Percentiles rank a stretch among this genome's conserved stretches.
These are phyloP conservation scores for Suillus decipiens DNA, from an alignment of 768 basidiomycete species.

Conservation along the genomic window DNA sequence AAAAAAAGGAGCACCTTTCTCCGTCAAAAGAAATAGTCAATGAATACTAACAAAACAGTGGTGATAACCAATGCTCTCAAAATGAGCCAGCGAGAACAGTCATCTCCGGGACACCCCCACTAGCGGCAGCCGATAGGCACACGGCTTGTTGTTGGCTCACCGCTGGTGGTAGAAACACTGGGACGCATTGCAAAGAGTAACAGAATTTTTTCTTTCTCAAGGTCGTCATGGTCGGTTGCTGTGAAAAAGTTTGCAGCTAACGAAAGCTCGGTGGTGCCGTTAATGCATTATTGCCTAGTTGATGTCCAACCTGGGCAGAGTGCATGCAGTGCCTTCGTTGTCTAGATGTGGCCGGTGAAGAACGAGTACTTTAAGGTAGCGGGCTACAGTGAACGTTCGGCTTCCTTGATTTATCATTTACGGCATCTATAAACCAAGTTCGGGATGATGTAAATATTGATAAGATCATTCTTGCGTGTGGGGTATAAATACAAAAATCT, in stretches of 20 bases:
- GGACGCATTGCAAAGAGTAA: neutral
- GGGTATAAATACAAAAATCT: conserved; percentile 10
- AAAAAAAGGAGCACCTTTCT: too few relatives aligned
- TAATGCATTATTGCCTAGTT: neutral
- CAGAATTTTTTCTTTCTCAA: neutral
- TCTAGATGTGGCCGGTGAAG: neutral
- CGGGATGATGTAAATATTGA: neutral
- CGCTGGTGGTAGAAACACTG: too few relatives aligned
- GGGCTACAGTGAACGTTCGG: too few relatives aligned
- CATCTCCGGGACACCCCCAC: too few relatives aligned
- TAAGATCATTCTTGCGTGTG: neutral
- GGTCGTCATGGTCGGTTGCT: neutral
- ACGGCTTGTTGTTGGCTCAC: too few relatives aligned
- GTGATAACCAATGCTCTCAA: too few relatives aligned
- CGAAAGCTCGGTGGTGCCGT: neutral
- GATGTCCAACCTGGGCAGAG: neutral
- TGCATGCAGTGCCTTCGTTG: neutral
- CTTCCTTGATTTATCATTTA: too few relatives aligned
- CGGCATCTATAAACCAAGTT: too few relatives aligned
- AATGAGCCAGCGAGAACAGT: too few relatives aligned
- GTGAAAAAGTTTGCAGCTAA: neutral
- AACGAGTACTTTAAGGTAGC: too few relatives aligned
- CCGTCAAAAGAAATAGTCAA: neutral
- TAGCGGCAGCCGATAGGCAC: too few relatives aligned
- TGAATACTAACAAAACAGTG: too few relatives aligned